Evolutionary conservation across 176 grass and related monocot species (phyloP).

Genomic region (Oryza meridionalis): DNA sequence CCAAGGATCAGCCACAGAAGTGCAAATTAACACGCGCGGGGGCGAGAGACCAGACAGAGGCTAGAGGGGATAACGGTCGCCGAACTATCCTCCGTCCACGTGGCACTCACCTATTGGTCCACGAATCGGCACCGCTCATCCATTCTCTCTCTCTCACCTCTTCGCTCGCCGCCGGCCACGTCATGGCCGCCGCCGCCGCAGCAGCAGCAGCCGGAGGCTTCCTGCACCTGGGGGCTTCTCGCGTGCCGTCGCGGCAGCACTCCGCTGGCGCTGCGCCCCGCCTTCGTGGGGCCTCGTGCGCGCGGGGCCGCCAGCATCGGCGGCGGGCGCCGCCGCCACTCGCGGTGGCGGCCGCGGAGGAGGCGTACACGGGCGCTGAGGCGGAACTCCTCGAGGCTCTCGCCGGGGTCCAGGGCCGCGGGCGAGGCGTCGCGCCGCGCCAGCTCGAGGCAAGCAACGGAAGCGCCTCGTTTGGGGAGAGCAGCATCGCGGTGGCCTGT

Average conservation of each 20-base stretch:
- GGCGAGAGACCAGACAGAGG: no score
- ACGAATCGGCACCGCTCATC: background rate
- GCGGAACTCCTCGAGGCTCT: conserved; percentile 70
- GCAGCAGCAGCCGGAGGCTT: background rate
- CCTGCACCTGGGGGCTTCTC: conserved; percentile 1
- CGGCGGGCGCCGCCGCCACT: conserved; percentile 15
- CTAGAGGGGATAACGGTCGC: no score
- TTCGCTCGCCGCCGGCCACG: background rate
- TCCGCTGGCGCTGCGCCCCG: background rate
- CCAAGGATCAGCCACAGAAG: no score
- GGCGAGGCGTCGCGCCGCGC: conserved; percentile 61
- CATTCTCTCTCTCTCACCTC: background rate
- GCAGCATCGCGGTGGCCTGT: no score
- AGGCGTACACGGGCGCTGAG: conserved; percentile 60
- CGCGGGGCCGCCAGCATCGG: background rate
- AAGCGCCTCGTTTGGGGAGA: no score
- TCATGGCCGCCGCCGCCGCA: conserved; percentile 35
- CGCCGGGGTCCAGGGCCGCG: conserved; percentile 77
- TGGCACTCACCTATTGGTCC: background rate
- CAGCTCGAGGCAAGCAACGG: conserved; percentile 37
- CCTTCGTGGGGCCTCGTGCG: background rate
- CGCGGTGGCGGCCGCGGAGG: conserved; percentile 10
- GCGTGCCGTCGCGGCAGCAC: background rate
- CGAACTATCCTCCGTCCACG: background rate
- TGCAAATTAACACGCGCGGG: no score